Evolutionary conservation across 148 eudicot species (phyloP), one percentile per base, ranked within the genome.

Genomic region (Silene conica): DNA sequence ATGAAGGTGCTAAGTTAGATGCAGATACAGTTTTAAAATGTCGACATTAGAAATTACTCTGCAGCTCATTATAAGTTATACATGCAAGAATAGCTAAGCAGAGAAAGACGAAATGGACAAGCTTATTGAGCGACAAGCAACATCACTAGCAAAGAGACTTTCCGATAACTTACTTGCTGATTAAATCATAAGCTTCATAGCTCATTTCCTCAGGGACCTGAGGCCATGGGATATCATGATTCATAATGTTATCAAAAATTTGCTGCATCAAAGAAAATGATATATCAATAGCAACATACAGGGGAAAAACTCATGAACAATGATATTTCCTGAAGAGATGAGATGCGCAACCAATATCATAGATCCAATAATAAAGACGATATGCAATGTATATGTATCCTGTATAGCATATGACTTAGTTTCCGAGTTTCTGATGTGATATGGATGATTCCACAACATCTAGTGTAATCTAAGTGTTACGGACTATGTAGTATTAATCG

Each of bases 191-290:
- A 19, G 96, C 90, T 82, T 87, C 99, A 25, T 25, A 84, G 82
- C 97, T 92, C 86, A 96, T 85, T 82, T 96, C 97, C 72, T 90
- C 96, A 6, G 92, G 94, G 71, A 96, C 77, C 81, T 74, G 87
- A 59, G 99, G 99, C 99, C 99, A 95, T 52, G 97, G 96, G 67
- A 96, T 89, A 79, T 90, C 96, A 75, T 87, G 85, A 78, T 96
- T 96, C 87, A 96, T 89, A 34, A 96, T 96, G 76, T 96, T 96
- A 72, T 92, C 92, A 82, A 96, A 96, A 73, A 96, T 90, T 86
- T 87, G 84, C 99, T 96, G 99, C 84, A 86, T 68, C 15, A 64
- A 57, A 73, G 61, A 65, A 81, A 63, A 63, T 55, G 62, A 63
- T 34, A 54, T 62, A 68, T 31, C 21, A 52, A 21, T 4, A n/a